These are phyloP conservation scores for Diaporthe nobilis DNA, from an alignment of 2,329 filamentous ascomycete species.

Conservation along the genomic window DNA sequence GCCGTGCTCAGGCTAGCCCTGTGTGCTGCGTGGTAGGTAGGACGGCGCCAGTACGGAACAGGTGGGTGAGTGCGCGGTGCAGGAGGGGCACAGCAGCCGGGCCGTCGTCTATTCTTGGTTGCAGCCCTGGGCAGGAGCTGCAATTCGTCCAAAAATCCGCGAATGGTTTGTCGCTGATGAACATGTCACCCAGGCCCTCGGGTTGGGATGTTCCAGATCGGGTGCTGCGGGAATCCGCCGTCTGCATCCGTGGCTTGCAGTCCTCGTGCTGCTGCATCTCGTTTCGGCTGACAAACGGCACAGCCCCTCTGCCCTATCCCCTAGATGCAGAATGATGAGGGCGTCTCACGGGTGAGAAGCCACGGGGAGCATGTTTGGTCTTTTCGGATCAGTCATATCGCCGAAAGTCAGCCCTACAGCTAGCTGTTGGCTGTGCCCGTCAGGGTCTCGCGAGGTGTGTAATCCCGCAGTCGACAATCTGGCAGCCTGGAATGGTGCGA, in stretches of 20 bases:
- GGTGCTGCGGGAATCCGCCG: constrained; percentile 33
- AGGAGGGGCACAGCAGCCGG: constrained; percentile 33
- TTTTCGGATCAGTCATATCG: constrained; percentile 15
- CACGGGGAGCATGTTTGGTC: not conserved
- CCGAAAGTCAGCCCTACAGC: constrained; percentile 25
- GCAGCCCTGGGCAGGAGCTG: constrained; percentile 16
- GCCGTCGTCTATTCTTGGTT: constrained; percentile 39
- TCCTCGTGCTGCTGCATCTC: constrained; percentile 34
- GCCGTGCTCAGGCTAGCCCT: constrained; percentile 27
- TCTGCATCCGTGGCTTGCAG: constrained; percentile 38
- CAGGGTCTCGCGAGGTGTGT: constrained; percentile 1
- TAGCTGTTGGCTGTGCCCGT: constrained; percentile 6
- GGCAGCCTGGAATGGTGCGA: constrained; percentile 25
- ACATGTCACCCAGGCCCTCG: constrained; percentile 41
- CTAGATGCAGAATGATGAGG: not conserved
- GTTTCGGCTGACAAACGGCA: constrained; percentile 35
- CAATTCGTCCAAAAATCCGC: constrained; percentile 36
- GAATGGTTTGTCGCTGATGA: constrained; percentile 36
- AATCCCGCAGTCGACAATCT: constrained; percentile 17
- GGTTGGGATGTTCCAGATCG: constrained; percentile 42
- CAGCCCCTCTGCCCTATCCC: constrained; percentile 27
- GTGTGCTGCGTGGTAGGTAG: not conserved
- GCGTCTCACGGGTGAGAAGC: constrained; percentile 20
- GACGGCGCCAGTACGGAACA: constrained; percentile 21
- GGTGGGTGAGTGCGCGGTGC: constrained; percentile 9